Evolutionary conservation across 2,329 filamentous ascomycete genomes (phyloP), one percentile per base, ranked within the genome.

Genomic region (Xylariaceae sp.): DNA sequence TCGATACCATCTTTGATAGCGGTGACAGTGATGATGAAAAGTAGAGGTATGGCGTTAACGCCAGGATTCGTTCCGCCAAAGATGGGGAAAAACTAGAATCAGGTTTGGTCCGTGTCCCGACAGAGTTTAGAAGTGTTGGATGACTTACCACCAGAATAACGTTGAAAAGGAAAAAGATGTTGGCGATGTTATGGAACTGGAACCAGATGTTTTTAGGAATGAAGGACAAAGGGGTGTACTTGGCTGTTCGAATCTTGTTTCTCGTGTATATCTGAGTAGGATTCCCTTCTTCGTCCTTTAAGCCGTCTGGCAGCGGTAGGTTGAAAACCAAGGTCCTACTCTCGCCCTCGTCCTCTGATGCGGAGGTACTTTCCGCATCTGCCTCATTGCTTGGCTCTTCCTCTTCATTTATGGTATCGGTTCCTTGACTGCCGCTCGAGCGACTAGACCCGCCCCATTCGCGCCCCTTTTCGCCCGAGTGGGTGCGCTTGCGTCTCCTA

Each of bases 121-220:
- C n/a, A 45, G 16, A 3, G 37, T 2, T 42, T 1, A 26, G 32
- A 47, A 19, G 53, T 13, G 42, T 46, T 70, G 7, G 32, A 49
- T 41, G 52, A 80, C 92, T 79, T 86, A 97, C 94, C 67, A 87
- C 86, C 56, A 99, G 81, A 68, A 99, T 95, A 69, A 96, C 92
- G 65, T 92, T 81, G 74, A 97, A 96, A 63, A 97, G 78, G 80
- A 99, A 99, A 75, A 97, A 99, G 50, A 97, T 87, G 71, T 99
- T 99, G 68, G 94, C 94, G 66, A 99, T 87, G 68, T 97, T 97
- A 74, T 99, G 92, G 69, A 99, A 97, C 72, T 99, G 95, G 61
- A 95, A 89, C 84, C 87, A 99, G 67, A 99, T 69, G 72, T 99
- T 97, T 76, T 97, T 97, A 13, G 94, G 94, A 26, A 99, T 72